Conservation (phyloP, 306 rosid genomes). For the Datisca glomerata region DNA sequence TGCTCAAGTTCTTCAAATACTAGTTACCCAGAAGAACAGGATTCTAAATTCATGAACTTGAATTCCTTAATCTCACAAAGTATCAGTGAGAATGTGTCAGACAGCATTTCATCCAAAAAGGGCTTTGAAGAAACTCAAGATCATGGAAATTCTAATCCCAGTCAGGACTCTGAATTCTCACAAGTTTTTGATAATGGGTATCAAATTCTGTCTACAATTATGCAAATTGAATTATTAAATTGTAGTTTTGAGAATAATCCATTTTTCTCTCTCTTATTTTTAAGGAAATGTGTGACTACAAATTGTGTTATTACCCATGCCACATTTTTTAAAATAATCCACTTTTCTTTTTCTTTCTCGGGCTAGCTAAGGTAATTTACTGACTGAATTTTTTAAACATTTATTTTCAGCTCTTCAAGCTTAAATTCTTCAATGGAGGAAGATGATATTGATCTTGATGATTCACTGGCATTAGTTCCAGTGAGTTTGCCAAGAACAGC, state of each 20-base stretch:
- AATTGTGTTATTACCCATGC: too few species aligned
- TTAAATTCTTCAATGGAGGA: slow-evolving; percentile 20
- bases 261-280: too few species aligned
- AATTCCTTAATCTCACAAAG: slow-evolving; percentile 8
- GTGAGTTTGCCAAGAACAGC: slow-evolving; percentile 21
- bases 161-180: too few species aligned
- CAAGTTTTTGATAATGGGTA: neutral
- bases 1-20: slow-evolving; percentile 16
- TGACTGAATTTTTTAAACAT: too few species aligned
- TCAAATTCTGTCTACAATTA: neutral
- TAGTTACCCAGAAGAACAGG: slow-evolving; percentile 24
- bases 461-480: slow-evolving; percentile 40
- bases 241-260: too few species aligned
- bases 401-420: neutral
- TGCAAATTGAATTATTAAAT: too few species aligned
- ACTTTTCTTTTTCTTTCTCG: neutral
- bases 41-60: slow-evolving; percentile 14
- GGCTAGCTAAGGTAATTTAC: neutral
- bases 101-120: neutral
- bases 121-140: neutral
- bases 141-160: slow-evolving; percentile 3
- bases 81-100: neutral
- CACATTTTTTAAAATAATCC: too few species aligned
- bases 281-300: too few species aligned
- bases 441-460: slow-evolving; percentile 22